Evolutionary conservation across 2,329 filamentous ascomycete species (phyloP).

Genomic region (Gaeumannomyces sp.): DNA sequence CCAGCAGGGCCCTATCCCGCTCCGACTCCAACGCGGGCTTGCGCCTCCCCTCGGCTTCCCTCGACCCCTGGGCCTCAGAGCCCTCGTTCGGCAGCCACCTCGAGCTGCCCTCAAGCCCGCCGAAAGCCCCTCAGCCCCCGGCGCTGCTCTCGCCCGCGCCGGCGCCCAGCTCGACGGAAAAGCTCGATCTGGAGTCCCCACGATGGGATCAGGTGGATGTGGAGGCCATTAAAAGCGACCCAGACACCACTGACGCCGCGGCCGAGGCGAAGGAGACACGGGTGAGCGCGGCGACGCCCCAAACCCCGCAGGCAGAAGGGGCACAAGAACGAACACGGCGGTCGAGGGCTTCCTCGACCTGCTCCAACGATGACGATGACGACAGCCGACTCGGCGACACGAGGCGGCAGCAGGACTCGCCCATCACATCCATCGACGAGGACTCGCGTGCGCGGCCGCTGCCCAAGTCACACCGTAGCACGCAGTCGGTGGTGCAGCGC

Average conservation of each 20-base stretch:
- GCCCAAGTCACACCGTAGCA: slow-evolving; percentile 24
- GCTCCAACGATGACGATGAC: slow-evolving; percentile 24
- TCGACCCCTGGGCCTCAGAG: slow-evolving; percentile 9
- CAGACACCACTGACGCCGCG: too few relatives aligned
- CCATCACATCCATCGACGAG: slow-evolving; percentile 40
- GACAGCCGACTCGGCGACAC: slow-evolving; percentile 8
- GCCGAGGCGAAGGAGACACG: neutral
- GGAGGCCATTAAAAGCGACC: neutral
- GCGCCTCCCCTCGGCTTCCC: neutral
- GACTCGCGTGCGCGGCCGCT: slow-evolving; percentile 24
- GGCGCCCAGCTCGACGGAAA: neutral
- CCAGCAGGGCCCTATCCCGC: slow-evolving; percentile 28
- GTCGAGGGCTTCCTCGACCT: slow-evolving; percentile 17
- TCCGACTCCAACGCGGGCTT: slow-evolving; percentile 22
- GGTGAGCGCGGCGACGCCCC: neutral
- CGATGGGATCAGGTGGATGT: neutral
- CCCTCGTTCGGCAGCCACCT: neutral
- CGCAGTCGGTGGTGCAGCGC: slow-evolving; percentile 18
- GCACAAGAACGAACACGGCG: slow-evolving; percentile 2
- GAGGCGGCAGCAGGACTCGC: slow-evolving; percentile 30
- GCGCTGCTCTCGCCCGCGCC: neutral
- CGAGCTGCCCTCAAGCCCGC: slow-evolving; percentile 4
- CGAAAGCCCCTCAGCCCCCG: neutral
- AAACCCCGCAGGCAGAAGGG: neutral
- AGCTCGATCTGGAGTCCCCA: neutral